Base-by-base conservation (phyloP, 108 stramenopile genomes). In the Cyclotella choctawhatcheeana region DNA sequence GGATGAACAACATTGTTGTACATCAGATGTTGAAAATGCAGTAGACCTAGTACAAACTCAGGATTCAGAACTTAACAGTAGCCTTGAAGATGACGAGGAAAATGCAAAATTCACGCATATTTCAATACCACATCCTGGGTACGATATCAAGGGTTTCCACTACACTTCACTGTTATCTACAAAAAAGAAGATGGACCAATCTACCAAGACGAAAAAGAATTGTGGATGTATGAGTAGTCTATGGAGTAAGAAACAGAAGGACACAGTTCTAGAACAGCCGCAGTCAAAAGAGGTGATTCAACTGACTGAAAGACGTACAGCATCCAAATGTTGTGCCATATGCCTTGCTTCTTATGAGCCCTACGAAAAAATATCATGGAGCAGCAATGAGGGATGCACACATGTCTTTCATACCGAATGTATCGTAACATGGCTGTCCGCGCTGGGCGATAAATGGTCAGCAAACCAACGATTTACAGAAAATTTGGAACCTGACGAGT, bases 381-480 rank as follows among this genome's bases (percentile, higher is more conserved):
- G 73, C 12, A 51, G 61, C 1, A 82, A 82, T 25, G 34, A 53
- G 5, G 50, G 20, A 14, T 82, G 81, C 55, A 66, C 58, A 50
- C 81, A 82, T 24, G 76, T 58, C 32, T 82, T 82, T 44, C 81
- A 82, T 55, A 71, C 56, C 10, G 71, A 82, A 21, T 82, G 81
- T 21, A 82, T 82, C 24, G 18, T 67, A 2, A 55, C 71, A 29
- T 82, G 75, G 60, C 56, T 82, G 22, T 32, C 59, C 40, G 21
- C 43, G 16, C 56, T 55, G 31, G 60, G 60, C 6, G 34, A 54
- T 32, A 61, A 69, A 29, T 33, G 21, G 17, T 50, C 48, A 3
- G 52, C 32, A 27, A 21, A 52, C 12, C 71, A 72, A 29, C 48
- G 48, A 7, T 72, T 72, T 37, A 44, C 29, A 6, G 61, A 62